These are phyloP conservation scores for Globisporangium canariense DNA, from an alignment of 352 stramenopile species.

Conservation along the genomic window DNA sequence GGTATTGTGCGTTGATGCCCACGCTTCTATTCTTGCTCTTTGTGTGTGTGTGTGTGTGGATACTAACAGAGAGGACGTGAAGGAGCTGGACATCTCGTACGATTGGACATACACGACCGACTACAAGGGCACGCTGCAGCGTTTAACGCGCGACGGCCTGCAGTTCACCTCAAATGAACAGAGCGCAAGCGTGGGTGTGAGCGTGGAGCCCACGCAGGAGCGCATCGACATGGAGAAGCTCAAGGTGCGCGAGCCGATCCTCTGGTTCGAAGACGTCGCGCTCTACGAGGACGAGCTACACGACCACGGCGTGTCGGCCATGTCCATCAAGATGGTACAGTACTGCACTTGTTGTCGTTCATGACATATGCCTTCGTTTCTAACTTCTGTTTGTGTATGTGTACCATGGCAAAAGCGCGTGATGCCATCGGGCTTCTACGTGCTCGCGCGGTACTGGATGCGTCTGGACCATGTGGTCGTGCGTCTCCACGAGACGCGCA, in stretches of 20 bases:
- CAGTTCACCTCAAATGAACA: conserved; percentile 27
- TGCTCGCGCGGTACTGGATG: conserved; percentile 81
- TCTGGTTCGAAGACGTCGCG: conserved; percentile 81
- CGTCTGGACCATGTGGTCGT: conserved; percentile 78
- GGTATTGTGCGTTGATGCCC: background rate
- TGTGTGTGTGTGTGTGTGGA: conserved; percentile 1
- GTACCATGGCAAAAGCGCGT: conserved; percentile 39
- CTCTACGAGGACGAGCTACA: conserved; percentile 85
- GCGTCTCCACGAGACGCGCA: conserved; percentile 75
- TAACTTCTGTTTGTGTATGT: conserved; percentile 6
- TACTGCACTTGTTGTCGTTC: background rate
- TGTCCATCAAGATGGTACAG: conserved; percentile 79
- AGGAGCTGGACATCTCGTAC: conserved; percentile 79
- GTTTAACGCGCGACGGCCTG: conserved; percentile 26
- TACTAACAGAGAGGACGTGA: conserved; percentile 58
- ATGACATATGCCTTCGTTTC: conserved; percentile 8
- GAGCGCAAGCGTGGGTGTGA: background rate
- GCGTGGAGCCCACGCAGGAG: conserved; percentile 39
- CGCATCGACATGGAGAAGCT: conserved; percentile 78
- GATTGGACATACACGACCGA: conserved; percentile 85
- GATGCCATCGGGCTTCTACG: conserved; percentile 82
- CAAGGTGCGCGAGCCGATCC: conserved; percentile 75
- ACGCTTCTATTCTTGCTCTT: background rate
- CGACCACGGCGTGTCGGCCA: conserved; percentile 74
- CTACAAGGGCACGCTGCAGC: conserved; percentile 77